These are phyloP conservation scores for Trypanosoma mega DNA, from an alignment of 208 protist genomes.

Conservation along the genomic window DNA sequence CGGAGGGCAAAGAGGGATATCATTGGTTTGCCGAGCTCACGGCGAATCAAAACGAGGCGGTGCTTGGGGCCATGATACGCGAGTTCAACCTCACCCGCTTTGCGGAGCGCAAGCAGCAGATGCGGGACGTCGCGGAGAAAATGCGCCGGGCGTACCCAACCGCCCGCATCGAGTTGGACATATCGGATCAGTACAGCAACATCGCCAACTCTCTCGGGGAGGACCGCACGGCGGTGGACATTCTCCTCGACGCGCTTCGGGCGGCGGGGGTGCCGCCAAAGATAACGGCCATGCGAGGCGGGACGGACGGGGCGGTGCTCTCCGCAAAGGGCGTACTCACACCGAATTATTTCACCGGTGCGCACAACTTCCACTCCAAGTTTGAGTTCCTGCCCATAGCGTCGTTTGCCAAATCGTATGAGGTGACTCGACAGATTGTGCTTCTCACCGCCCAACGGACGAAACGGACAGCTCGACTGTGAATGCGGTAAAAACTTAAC, in stretches of 20 bases:
- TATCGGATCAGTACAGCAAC: conserved; percentile 77
- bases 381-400: conserved; percentile 84
- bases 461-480: no score
- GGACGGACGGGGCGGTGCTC: conserved; percentile 79
- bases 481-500: no score
- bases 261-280: conserved; percentile 65
- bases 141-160: conserved; percentile 62
- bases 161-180: conserved; percentile 52
- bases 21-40: conserved; percentile 73
- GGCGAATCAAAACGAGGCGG: conserved; percentile 48
- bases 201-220: conserved; percentile 61
- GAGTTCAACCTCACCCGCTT: conserved; percentile 64
- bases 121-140: conserved; percentile 48
- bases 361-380: conserved; percentile 88
- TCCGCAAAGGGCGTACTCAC: conserved; percentile 66
- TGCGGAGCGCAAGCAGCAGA: conserved; percentile 42
- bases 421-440: conserved; percentile 76
- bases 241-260: conserved; percentile 65
- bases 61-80: conserved; percentile 61
- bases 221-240: conserved; percentile 62
- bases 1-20: conserved; percentile 77
- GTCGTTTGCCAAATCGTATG: conserved; percentile 80
- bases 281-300: conserved; percentile 79
- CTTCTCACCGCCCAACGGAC: conserved; percentile 44
- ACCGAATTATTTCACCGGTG: conserved; percentile 87